Evolutionary conservation across 1,139 yeast species (phyloP), one percentile per base, ranked within the genome.

Genomic region (Hanseniaspora uvarum): DNA sequence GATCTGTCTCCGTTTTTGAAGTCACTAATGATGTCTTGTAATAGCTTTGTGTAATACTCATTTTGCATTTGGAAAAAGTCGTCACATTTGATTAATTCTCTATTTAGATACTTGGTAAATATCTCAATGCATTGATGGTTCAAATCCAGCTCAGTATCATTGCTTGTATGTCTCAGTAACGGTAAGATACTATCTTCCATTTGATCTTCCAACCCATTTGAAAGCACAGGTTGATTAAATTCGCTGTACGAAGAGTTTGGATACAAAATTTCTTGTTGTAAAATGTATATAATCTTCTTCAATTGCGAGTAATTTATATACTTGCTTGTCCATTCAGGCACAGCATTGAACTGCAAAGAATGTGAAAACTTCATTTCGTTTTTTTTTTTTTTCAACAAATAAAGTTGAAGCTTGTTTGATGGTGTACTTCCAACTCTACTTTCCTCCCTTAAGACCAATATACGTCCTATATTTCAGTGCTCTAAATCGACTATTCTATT

Each of bases 241-340:
- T 61, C 57, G 39, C 21, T 40, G 36, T 34, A 26, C 4, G 46
- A 24, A 23, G 23, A 30, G 5, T 55, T 55, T 30, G 63, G 63
- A 26, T 66, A 63, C 51, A 81, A 68, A 44, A 76, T 73, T 55
- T 80, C 83, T 61, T 84, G 72, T 63, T 82, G 87, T 48, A 82
- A 69, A 26, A 80, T 74, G 63, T 82, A 82, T 36, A 81, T 79
- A 46, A 80, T 71, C 67, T 81, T 82, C 65, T 82, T 82, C 59
- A 82, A 68, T 46, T 83, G 79, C 5, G 86, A 79, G 63, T 82
- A 82, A n/a, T 85, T 83, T 56, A 82, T 77, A 63, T 82, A 82
- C 65, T 81, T 80, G 19, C 84, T 79, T 14, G 84, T 76, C 88
- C 88, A 82, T 67, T 82, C 88, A 1, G 88, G 87, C 2, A 82